Conservation (phyloP, 139 green algal genomes). For the Choricystis sp. region DNA sequence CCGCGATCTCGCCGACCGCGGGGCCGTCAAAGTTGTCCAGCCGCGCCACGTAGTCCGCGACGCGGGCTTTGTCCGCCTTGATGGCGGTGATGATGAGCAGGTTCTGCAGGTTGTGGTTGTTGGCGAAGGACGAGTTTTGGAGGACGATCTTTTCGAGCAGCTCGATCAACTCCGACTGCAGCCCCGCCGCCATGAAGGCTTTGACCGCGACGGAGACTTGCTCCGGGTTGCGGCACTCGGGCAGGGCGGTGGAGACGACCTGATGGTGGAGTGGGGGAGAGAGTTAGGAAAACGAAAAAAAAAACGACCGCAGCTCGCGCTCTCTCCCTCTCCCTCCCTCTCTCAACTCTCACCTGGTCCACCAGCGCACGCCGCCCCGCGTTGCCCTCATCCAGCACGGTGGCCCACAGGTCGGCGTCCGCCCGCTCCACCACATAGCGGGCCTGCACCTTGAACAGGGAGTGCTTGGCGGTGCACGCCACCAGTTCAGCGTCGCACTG, state of each 20-base stretch:
- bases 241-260: constrained; percentile 92
- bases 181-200: constrained; percentile 91
- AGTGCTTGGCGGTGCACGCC: constrained; percentile 89
- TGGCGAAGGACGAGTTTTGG: constrained; percentile 89
- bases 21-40: constrained; percentile 97
- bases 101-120: constrained; percentile 99
- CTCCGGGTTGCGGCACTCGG: constrained; percentile 95
- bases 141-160: constrained; percentile 99
- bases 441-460: constrained; percentile 95
- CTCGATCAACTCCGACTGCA: constrained; percentile 96
- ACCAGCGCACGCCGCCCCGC: constrained; percentile 69
- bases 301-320: background rate
- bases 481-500: constrained; percentile 92
- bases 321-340: background rate
- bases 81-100: constrained; percentile 96
- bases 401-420: constrained; percentile 79
- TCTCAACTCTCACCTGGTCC: constrained; percentile 43
- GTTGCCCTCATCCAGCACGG: constrained; percentile 79
- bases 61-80: constrained; percentile 55
- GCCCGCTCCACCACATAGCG: constrained; percentile 91
- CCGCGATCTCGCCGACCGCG: constrained; percentile 73
- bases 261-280: constrained; percentile 17
- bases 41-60: constrained; percentile 94
- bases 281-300: constrained; percentile 8
- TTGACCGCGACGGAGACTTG: constrained; percentile 93